Base-by-base conservation (phyloP, 345 rosid genomes). In the Moricandia arvensis region DNA sequence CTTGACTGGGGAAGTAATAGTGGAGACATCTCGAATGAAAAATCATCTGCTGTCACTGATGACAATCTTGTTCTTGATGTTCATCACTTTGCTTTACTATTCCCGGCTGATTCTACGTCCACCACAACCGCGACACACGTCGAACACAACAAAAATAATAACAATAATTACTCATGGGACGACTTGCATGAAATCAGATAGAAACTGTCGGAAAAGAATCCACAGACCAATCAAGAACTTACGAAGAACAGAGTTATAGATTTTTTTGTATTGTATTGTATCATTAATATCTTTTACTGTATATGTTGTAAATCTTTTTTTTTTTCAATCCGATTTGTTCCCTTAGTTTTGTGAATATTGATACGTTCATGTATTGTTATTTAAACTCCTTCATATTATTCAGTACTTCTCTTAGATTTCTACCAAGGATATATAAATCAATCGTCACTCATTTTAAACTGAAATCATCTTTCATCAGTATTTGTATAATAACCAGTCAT, bases 11-110 rank as follows among this genome's bases (percentile, higher is more conserved):
- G 41, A 53, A 70, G 31, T 7, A 85, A 76, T 45, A 72, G 64
- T 5, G 80, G 78, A 6, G 91, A 82, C 54, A 80, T 74, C 66
- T 85, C 88, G 16, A 84, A 80, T 8, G 84, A 82, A 26, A 82
- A 68, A 60, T 85, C 86, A 16, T 85, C 90, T 10, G 78, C 67
- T 2, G 8, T n/a, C n/a, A n/a, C 87, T 27, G 84, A 86, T 31
- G 85, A 83, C n/a, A 78, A 83, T 53, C 63, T 77, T 21, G 82
- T 85, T 13, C 77, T 80, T n/a, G 85, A 87, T 49, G 57, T 15
- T 49, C 57, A 49, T 16, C 57, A 49, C 6, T 49, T 49, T 6
- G 2, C 7, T 6, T 47, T 13, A 47, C 54, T 47, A 47, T 43
- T 43, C 16, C 49, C 49, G 49, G 15, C 15, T 11, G 49, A 43